Evolutionary conservation across 208 protist genomes (phyloP).

Genomic region (Crithidia fasciculata): DNA sequence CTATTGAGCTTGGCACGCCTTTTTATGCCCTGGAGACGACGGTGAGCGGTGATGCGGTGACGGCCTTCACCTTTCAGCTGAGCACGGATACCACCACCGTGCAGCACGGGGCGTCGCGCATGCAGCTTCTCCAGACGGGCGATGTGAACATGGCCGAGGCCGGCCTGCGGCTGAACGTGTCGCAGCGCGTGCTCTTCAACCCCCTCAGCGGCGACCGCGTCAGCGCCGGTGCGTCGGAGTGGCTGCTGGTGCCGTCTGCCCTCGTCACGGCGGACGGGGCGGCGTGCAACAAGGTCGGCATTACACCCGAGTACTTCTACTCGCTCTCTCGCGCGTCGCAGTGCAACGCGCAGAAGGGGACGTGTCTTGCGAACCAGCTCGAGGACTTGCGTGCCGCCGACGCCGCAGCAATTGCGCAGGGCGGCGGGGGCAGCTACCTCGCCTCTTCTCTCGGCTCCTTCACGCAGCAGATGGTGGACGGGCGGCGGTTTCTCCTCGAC

Average conservation of each 20-base stretch:
- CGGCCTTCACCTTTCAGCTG: constrained; percentile 23
- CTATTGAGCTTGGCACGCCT: constrained; percentile 10
- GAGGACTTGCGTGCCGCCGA: constrained; percentile 57
- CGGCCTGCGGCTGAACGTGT: constrained; percentile 17
- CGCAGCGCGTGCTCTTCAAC: constrained; percentile 51
- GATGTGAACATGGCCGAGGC: not conserved
- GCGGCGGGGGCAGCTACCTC: constrained; percentile 47
- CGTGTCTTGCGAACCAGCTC: constrained; percentile 68
- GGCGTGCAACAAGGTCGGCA: constrained; percentile 74
- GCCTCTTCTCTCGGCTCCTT: constrained; percentile 45
- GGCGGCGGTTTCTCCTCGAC: constrained; percentile 36
- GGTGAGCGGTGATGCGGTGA: constrained; percentile 25
- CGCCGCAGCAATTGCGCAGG: constrained; percentile 27
- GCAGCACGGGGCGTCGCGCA: constrained; percentile 6
- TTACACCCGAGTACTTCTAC: constrained; percentile 56
- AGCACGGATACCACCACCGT: constrained; percentile 20
- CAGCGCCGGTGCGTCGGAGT: constrained; percentile 42
- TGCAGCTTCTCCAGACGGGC: constrained; percentile 19
- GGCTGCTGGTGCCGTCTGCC: constrained; percentile 61
- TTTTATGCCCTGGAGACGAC: constrained; percentile 47
- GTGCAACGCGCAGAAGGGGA: constrained; percentile 43
- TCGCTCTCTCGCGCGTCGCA: constrained; percentile 17
- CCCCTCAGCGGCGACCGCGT: constrained; percentile 23
- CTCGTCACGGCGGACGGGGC: constrained; percentile 54
- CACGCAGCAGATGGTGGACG: not conserved